phyloP scores from a whole-genome alignment of 1,139 yeast species.

The Magnusiomyces fungicola region DNA sequence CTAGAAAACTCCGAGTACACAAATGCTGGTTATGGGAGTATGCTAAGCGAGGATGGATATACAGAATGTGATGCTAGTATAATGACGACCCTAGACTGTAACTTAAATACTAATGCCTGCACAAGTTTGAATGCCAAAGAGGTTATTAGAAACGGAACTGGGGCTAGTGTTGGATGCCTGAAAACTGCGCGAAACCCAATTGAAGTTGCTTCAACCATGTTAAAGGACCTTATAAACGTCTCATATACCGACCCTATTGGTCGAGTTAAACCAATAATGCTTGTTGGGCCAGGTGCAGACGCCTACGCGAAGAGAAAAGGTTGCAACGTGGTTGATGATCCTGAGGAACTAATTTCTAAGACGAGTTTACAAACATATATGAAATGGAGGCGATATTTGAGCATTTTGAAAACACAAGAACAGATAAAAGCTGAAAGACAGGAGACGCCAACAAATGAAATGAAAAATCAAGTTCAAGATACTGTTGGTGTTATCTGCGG shows the following conservation, averaged over 20 bases:
- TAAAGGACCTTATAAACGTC: conserved; percentile 17
- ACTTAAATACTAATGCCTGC: no score
- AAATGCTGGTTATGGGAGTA: conserved; percentile 53
- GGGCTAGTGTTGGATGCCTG: conserved; percentile 32
- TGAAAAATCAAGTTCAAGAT: conserved; percentile 21
- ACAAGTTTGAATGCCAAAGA: no score
- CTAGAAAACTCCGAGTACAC: conserved; percentile 44
- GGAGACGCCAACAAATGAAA: conserved; percentile 3
- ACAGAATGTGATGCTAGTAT: conserved; percentile 48
- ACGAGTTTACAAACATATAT: conserved; percentile 18
- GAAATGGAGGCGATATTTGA: conserved; percentile 19
- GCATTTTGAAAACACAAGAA: neutral
- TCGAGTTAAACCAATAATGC: conserved; percentile 30
- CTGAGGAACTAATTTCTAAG: conserved; percentile 20
- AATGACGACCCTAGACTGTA: no score
- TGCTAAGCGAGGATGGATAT: conserved; percentile 40
- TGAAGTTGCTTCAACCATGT: conserved; percentile 22
- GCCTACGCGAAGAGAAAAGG: conserved; percentile 23
- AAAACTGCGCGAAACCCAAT: conserved; percentile 28
- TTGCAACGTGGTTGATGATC: conserved; percentile 14
- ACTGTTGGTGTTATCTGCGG: conserved; percentile 37
- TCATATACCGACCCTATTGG: conserved; percentile 21
- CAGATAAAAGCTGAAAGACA: neutral
- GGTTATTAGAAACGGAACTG: conserved; percentile 16
- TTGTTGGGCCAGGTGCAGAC: conserved; percentile 33